Conservation (phyloP, 1,139 yeast species). For the Geotrichum siamense region DNA sequence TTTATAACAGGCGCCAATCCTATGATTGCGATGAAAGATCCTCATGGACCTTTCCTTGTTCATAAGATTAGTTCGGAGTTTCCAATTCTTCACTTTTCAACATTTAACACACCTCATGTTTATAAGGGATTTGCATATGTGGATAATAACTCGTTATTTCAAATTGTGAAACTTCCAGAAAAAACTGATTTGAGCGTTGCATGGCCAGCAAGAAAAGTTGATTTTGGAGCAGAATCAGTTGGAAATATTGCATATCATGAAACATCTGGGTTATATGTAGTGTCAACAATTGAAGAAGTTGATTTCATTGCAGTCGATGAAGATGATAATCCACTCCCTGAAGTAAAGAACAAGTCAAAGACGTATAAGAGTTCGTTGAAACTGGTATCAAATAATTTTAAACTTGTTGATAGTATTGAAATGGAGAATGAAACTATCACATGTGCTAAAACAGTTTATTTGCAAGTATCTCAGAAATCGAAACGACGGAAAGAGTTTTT, state of each 20-base stretch:
- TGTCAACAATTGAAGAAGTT: constrained; percentile 55
- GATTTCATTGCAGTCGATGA: constrained; percentile 68
- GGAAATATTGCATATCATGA: constrained; percentile 69
- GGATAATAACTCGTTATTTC: constrained; percentile 63
- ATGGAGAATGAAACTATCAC: constrained; percentile 63
- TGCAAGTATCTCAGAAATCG: constrained; percentile 47
- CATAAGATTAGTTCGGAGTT: constrained; percentile 55
- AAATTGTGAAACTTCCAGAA: constrained; percentile 55
- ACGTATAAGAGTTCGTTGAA: constrained; percentile 56
- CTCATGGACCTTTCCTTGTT: constrained; percentile 58
- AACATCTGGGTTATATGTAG: constrained; percentile 53
- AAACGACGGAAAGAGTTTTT: constrained; percentile 60
- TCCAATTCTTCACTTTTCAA: constrained; percentile 36
- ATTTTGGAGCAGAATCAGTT: constrained; percentile 54
- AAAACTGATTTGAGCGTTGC: constrained; percentile 52
- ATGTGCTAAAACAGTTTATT: constrained; percentile 50
- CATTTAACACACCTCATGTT: constrained; percentile 31
- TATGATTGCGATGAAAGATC: constrained; percentile 56
- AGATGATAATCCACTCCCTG: constrained; percentile 60
- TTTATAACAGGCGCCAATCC: constrained; percentile 68
- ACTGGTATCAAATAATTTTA: constrained; percentile 65
- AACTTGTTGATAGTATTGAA: constrained; percentile 61
- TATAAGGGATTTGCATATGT: constrained; percentile 60
- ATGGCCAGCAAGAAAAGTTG: constrained; percentile 52
- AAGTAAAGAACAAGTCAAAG: constrained; percentile 49